These are phyloP conservation scores for Xylaria sp. DNA, from an alignment of 2,329 filamentous ascomycete genomes.

Conservation along the genomic window DNA sequence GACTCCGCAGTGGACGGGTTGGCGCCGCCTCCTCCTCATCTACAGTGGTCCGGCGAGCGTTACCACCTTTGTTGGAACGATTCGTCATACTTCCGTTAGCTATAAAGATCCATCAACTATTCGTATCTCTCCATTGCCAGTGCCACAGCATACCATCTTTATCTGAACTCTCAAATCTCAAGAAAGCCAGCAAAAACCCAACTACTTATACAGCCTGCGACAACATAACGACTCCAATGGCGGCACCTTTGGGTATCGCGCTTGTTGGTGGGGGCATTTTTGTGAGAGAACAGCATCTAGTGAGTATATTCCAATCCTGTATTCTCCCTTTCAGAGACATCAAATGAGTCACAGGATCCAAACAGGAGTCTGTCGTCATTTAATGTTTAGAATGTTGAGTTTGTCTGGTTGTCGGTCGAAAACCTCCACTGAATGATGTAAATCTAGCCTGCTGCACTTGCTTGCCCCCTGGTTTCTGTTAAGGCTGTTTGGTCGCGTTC, in stretches of 20 bases:
- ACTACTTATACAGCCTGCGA: neutral
- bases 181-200: neutral
- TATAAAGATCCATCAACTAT: constrained; percentile 11
- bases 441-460: constrained; percentile 60
- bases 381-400: neutral
- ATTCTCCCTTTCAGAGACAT: neutral
- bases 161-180: neutral
- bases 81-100: neutral
- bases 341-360: neutral
- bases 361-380: neutral
- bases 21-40: constrained; percentile 14
- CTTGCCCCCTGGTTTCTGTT: constrained; percentile 57
- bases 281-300: constrained; percentile 64
- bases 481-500: constrained; percentile 69
- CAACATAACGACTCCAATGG: constrained; percentile 40
- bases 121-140: neutral
- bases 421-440: constrained; percentile 37
- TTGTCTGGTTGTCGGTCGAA: constrained; percentile 1
- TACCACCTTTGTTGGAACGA: neutral
- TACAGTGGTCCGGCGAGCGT: neutral
- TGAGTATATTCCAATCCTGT: constrained; percentile 43
- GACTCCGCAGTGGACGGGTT: constrained; percentile 26
- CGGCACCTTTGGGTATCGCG: constrained; percentile 60
- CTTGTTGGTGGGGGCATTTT: constrained; percentile 69
- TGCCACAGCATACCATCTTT: neutral